A percentile compares a stretch with the other conserved stretches of the same genome.
Evolutionary conservation across 108 stramenopile genomes (phyloP).

Genomic region (Cyclotella sp.): DNA sequence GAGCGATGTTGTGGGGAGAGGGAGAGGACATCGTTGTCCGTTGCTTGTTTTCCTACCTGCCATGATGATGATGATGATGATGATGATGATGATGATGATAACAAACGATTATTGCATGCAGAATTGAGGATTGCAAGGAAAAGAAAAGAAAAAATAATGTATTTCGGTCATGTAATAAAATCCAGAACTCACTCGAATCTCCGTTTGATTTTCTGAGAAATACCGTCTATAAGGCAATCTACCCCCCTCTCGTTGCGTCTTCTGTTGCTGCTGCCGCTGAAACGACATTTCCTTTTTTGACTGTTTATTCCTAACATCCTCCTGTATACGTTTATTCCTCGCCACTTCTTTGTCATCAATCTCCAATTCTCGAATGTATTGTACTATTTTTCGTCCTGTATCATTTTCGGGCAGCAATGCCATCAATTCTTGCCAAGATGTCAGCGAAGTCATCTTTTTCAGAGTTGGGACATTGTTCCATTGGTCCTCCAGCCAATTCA

Average conservation of each 20-base stretch:
- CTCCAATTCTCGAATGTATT: slow-evolving; percentile 65
- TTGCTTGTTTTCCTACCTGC: slow-evolving; percentile 85
- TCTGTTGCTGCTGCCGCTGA: slow-evolving; percentile 4
- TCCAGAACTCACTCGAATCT: slow-evolving; percentile 68
- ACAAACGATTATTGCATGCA: neutral
- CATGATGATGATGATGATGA: neutral
- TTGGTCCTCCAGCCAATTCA: slow-evolving; percentile 73
- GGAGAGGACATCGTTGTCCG: slow-evolving; percentile 88
- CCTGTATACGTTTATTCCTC: slow-evolving; percentile 65
- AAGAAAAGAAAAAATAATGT: no score
- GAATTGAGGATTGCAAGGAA: no score
- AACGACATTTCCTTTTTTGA: slow-evolving; percentile 30
- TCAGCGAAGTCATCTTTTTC: slow-evolving; percentile 36
- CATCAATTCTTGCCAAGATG: slow-evolving; percentile 23
- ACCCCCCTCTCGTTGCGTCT: slow-evolving; percentile 20
- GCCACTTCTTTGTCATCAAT: slow-evolving; percentile 60
- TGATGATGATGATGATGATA: neutral
- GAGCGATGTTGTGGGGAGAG: slow-evolving; percentile 77
- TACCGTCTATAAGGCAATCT: slow-evolving; percentile 82
- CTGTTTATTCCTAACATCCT: slow-evolving; percentile 30
- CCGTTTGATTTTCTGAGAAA: slow-evolving; percentile 63
- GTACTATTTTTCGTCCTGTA: slow-evolving; percentile 51
- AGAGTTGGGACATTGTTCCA: slow-evolving; percentile 26
- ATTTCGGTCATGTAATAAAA: neutral
- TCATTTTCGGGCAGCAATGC: slow-evolving; percentile 47